Percentiles rank a stretch among this genome's conserved stretches.
Conservation (phyloP, 805 yeast genomes). For the Sugiyamaella valdiviana region DNA sequence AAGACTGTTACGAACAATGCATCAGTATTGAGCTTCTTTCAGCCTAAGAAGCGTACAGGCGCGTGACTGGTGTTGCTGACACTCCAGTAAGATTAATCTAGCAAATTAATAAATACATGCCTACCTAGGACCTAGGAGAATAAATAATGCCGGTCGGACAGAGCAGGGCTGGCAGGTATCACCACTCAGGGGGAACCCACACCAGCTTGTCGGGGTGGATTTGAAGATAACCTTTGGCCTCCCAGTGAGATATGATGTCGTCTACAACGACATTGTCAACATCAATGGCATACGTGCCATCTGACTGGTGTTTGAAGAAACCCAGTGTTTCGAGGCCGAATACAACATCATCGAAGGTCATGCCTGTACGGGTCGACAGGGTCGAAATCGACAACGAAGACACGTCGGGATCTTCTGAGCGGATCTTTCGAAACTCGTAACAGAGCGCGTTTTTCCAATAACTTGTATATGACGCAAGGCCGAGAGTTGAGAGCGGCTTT, state of each 20-base stretch:
- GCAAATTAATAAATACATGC: not conserved
- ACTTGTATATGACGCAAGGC: constrained; percentile 74
- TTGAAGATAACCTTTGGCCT: constrained; percentile 44
- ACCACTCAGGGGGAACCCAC: constrained; percentile 45
- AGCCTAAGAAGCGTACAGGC: not conserved
- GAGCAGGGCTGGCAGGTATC: not conserved
- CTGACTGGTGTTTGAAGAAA: constrained; percentile 45
- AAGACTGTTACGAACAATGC: not conserved
- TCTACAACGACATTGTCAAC: constrained; percentile 44
- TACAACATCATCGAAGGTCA: constrained; percentile 80
- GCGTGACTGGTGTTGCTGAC: not conserved
- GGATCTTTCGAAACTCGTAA: constrained; percentile 33
- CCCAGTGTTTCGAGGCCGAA: constrained; percentile 77
- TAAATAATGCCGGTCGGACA: too few relatives aligned
- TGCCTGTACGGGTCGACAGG: constrained; percentile 67
- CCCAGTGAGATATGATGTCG: constrained; percentile 44
- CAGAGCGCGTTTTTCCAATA: constrained; percentile 73
- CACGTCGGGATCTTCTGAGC: constrained; percentile 1
- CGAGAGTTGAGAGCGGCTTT: constrained; percentile 84
- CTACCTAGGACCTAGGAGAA: not conserved
- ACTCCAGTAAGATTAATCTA: not conserved
- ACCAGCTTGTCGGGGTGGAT: constrained; percentile 50
- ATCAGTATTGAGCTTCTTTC: constrained; percentile 4
- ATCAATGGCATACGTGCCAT: constrained; percentile 46
- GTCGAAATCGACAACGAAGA: constrained; percentile 45